Percentiles rank a stretch among this genome's conserved stretches.
phyloP scores from a whole-genome alignment of 2,329 filamentous ascomycete species.

The Verticillium zaregamsianum region DNA sequence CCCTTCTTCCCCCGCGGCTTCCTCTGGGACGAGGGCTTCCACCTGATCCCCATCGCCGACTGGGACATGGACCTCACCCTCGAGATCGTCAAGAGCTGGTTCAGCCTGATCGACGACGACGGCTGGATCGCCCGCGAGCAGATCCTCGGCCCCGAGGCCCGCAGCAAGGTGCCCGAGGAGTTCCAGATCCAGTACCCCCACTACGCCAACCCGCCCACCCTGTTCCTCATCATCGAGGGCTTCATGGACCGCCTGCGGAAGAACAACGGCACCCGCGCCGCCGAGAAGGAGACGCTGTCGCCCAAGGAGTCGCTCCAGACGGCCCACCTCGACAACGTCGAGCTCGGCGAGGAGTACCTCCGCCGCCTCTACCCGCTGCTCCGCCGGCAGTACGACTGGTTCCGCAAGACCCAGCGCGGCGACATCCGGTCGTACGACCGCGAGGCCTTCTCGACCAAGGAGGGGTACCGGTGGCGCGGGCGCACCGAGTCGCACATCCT shows the following conservation, averaged over 20 bases:
- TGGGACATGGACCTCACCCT: constrained; percentile 88
- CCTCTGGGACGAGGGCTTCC: constrained; percentile 97
- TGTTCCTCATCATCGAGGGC: constrained; percentile 82
- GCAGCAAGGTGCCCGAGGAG: constrained; percentile 88
- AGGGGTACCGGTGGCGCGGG: constrained; percentile 93
- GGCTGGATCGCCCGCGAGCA: constrained; percentile 98
- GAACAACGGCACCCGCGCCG: constrained; percentile 41
- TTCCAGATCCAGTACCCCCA: constrained; percentile 96
- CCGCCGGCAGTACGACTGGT: constrained; percentile 90
- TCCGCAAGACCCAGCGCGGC: constrained; percentile 84
- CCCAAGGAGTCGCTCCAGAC: constrained; percentile 49
- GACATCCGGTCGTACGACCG: constrained; percentile 91
- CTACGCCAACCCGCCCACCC: constrained; percentile 93
- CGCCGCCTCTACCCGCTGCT: constrained; percentile 79
- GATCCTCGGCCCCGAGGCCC: constrained; percentile 85
- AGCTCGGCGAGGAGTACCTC: constrained; percentile 67
- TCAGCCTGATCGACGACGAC: constrained; percentile 91
- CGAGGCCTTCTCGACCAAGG: constrained; percentile 80
- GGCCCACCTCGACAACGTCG: constrained; percentile 62
- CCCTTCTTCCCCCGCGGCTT: constrained; percentile 97
- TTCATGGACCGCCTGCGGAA: constrained; percentile 75
- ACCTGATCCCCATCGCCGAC: constrained; percentile 83
- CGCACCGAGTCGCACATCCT: constrained; percentile 82
- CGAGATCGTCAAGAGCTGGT: constrained; percentile 93
- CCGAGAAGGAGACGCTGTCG: constrained; percentile 38